phyloP scores from a whole-genome alignment of 2,329 filamentous ascomycete species.

The Aspergillus brasiliensis region DNA sequence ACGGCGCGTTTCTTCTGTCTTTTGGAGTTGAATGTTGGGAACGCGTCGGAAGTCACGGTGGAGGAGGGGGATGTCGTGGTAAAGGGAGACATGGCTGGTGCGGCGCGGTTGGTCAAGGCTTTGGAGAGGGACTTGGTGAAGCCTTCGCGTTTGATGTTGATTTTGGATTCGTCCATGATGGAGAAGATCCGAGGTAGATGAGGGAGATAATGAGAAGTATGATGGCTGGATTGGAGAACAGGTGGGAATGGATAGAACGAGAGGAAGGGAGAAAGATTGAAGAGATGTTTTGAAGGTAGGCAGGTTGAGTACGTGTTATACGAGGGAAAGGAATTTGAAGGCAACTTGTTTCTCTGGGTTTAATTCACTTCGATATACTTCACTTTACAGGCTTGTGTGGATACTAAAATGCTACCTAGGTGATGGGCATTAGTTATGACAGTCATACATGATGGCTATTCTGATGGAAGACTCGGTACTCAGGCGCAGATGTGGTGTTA shows the following conservation, averaged over 20 bases:
- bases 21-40: not conserved
- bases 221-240: not conserved
- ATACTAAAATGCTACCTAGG: too few species aligned
- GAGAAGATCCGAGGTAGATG: not conserved
- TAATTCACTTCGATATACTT: too few species aligned
- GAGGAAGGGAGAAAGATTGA: not conserved
- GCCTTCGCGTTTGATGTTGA: not conserved
- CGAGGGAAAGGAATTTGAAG: too few species aligned
- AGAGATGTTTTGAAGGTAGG: not conserved
- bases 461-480: too few species aligned
- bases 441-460: too few species aligned
- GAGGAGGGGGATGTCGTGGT: not conserved
- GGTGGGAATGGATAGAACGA: not conserved
- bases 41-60: not conserved
- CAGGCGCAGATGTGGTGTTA: too few species aligned
- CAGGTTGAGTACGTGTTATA: too few species aligned
- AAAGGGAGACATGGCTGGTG: not conserved
- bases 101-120: not conserved
- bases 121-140: too few species aligned
- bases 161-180: not conserved
- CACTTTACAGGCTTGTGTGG: too few species aligned
- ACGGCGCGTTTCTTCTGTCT: not conserved
- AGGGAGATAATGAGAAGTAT: not conserved
- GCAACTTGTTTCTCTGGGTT: too few species aligned
- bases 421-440: too few species aligned